Percentiles rank a stretch among this genome's conserved stretches.
Conservation (phyloP, 257 asterid genomes). For the Nicotiana noctiflora region DNA sequence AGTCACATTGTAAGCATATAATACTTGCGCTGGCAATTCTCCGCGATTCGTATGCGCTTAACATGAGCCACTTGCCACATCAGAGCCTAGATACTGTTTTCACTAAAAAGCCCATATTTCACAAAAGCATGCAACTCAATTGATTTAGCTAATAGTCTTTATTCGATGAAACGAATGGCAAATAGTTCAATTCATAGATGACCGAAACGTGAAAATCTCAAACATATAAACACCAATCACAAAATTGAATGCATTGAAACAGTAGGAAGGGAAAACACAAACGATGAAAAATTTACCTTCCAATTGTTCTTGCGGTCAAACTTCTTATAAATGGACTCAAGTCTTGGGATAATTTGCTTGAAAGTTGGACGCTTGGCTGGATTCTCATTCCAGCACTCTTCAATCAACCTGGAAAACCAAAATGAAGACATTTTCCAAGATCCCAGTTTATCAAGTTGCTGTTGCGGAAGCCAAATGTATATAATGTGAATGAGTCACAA, state of each 20-base stretch:
- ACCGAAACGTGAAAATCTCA: not conserved
- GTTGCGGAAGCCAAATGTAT: too few relatives aligned
- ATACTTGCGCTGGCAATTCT: not conserved
- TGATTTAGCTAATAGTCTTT: not conserved
- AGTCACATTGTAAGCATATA: not conserved
- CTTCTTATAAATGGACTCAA: slow-evolving; percentile 53
- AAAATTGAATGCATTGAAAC: not conserved
- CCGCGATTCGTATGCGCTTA: not conserved
- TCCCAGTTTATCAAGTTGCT: too few relatives aligned
- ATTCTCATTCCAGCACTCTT: slow-evolving; percentile 75
- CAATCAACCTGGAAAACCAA: slow-evolving; percentile 56
- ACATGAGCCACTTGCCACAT: not conserved
- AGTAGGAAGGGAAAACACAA: not conserved
- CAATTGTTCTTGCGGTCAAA: slow-evolving; percentile 63
- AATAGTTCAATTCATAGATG: not conserved
- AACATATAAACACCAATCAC: not conserved
- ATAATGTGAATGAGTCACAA: too few relatives aligned
- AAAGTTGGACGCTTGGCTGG: slow-evolving; percentile 74
- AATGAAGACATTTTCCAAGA: too few relatives aligned
- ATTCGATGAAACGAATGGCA: not conserved
- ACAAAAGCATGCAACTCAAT: not conserved
- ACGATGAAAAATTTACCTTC: slow-evolving; percentile 46
- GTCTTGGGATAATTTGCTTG: slow-evolving; percentile 72
- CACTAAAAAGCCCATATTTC: too few relatives aligned
- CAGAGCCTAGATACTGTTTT: not conserved